Evolutionary conservation across 768 basidiomycete genomes (phyloP).

Genomic region (Phanerochaete sordida): DNA sequence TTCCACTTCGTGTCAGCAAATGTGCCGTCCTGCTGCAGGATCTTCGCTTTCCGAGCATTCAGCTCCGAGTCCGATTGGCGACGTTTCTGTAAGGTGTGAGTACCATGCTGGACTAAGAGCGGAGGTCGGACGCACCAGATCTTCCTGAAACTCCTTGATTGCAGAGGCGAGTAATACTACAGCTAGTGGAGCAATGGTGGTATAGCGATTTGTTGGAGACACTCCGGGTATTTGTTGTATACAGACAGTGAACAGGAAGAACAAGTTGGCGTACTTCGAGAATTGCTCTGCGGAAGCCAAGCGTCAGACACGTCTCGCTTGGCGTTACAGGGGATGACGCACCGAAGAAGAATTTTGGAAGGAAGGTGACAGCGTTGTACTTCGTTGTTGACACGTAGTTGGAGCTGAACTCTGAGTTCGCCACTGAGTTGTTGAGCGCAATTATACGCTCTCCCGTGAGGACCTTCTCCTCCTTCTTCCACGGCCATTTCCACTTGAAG

Average conservation of each 20-base stretch:
- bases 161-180: slow-evolving; percentile 91
- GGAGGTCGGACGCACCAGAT: slow-evolving; percentile 57
- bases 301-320: background rate
- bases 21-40: slow-evolving; percentile 55
- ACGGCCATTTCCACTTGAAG: slow-evolving; percentile 78
- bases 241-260: slow-evolving; percentile 96
- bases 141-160: slow-evolving; percentile 94
- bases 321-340: slow-evolving; percentile 18
- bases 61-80: slow-evolving; percentile 93
- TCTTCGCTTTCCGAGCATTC: slow-evolving; percentile 79
- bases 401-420: slow-evolving; percentile 64
- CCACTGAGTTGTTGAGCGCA: slow-evolving; percentile 70
- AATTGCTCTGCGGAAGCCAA: slow-evolving; percentile 73
- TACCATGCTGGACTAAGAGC: background rate
- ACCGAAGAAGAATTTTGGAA: slow-evolving; percentile 94
- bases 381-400: slow-evolving; percentile 95
- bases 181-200: slow-evolving; percentile 88
- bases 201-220: slow-evolving; percentile 93
- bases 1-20: slow-evolving; percentile 85
- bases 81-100: slow-evolving; percentile 66
- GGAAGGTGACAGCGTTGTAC: slow-evolving; percentile 83
- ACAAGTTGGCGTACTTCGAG: slow-evolving; percentile 97
- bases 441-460: slow-evolving; percentile 74
- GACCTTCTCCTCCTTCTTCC: slow-evolving; percentile 69
- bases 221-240: slow-evolving; percentile 99